These are phyloP conservation scores for Monilinia polystroma DNA, from an alignment of 2,329 filamentous ascomycete genomes.

Conservation along the genomic window DNA sequence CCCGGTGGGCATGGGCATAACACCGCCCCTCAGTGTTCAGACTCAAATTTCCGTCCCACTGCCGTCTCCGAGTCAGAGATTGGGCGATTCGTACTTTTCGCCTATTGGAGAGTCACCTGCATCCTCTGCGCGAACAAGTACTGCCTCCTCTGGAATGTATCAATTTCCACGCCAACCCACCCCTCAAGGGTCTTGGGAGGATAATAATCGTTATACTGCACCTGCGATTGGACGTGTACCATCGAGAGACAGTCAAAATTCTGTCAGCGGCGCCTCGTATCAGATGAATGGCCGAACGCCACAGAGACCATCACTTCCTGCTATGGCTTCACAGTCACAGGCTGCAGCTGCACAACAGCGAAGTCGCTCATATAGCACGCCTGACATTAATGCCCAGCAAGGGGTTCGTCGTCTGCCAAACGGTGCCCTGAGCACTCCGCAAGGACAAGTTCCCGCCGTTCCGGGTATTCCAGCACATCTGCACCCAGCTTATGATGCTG, in stretches of 20 bases:
- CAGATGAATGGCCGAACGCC: slow-evolving; percentile 62
- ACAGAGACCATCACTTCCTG: slow-evolving; percentile 77
- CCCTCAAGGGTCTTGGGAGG: slow-evolving; percentile 67
- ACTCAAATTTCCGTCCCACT: slow-evolving; percentile 46
- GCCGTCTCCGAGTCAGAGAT: slow-evolving; percentile 41
- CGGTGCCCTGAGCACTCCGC: slow-evolving; percentile 45
- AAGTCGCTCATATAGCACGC: slow-evolving; percentile 89
- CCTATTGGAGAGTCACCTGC: slow-evolving; percentile 77
- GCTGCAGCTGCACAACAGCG: slow-evolving; percentile 58
- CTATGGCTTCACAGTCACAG: slow-evolving; percentile 56
- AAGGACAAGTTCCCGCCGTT: slow-evolving; percentile 60
- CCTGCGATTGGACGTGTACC: slow-evolving; percentile 79
- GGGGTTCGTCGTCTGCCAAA: slow-evolving; percentile 50
- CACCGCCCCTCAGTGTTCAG: slow-evolving; percentile 68
- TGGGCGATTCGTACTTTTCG: slow-evolving; percentile 83
- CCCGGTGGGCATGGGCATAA: slow-evolving; percentile 47
- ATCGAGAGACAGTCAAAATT: slow-evolving; percentile 72
- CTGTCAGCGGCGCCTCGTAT: slow-evolving; percentile 51
- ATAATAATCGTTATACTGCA: slow-evolving; percentile 80
- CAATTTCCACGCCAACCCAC: slow-evolving; percentile 74
- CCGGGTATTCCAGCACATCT: slow-evolving; percentile 74
- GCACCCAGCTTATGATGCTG: slow-evolving; percentile 57
- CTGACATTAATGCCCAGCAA: slow-evolving; percentile 77
- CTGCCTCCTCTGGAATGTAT: slow-evolving; percentile 21
- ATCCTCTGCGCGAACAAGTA: slow-evolving; percentile 61